Evolutionary conservation across 176 grass and related monocot genomes (phyloP), one percentile per base, ranked within the genome.

Genomic region (Carex cristatella): DNA sequence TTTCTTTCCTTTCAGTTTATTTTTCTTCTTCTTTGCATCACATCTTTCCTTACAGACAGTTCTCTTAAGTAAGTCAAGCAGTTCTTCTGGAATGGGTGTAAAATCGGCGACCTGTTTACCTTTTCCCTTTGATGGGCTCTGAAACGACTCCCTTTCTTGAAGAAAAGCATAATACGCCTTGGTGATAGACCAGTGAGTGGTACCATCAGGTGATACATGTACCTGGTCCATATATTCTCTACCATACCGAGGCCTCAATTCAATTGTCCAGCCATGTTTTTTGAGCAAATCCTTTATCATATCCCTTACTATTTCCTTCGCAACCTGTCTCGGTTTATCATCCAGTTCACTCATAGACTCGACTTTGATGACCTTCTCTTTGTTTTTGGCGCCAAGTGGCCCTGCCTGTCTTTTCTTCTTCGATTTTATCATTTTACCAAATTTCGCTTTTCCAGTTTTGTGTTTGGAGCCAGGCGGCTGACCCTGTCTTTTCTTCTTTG

Each of bases 151-250:
- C 84, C 80, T 70, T 76, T 74, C 58, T 73, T 86, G 57, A 1
- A 71, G 63, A 88, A 89, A 99, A 18, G 38, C 48, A 53, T 79
- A 56, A 81, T 99, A 99, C 65, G 97, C 91, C 80, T 95, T 99
- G 83, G 93, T 99, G 69, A 99, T 82, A 79, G 97, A 99, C 97
- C 97, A 99, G 83, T 94, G 94, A 81, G 93, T 91, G 80, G 81
- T 86, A 70, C 97, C 97, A 83, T 60, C 85, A 81, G 97, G 97
- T 90, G 89, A 84, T 88, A 99, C 89, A 88, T 99, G 94, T 58
- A 99, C 97, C 57, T 89, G 90, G 81, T 99, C 97, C 70, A 81
- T 51, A 89, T 99, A 99, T 67, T 92, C 14, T 89, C 91, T 92
- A 72, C 93, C 88, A 75, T 89, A 89, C 67, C 97, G 91, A 57